Percentiles rank a stretch among this genome's conserved stretches.
Evolutionary conservation across 2,329 filamentous ascomycete species (phyloP).

Genomic region (Huntiella abstrusa): DNA sequence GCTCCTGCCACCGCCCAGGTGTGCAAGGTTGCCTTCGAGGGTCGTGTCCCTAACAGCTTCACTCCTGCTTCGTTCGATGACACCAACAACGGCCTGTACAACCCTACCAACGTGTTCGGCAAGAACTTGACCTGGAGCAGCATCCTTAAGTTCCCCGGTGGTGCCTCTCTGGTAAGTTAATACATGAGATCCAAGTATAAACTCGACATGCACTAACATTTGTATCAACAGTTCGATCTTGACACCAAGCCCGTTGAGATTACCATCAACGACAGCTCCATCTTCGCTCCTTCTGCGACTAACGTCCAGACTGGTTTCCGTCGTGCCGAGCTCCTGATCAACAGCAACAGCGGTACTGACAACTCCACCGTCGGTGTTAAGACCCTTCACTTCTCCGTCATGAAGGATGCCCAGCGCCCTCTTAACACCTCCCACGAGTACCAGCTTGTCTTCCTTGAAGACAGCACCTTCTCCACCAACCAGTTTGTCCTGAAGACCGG

Average conservation of each 20-base stretch:
- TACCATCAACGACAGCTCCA: conserved; percentile 37
- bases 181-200: conserved; percentile 4
- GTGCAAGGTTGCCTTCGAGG: conserved; percentile 21
- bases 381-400: conserved; percentile 41
- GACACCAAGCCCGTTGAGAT: conserved; percentile 30
- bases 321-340: conserved; percentile 35
- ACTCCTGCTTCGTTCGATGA: conserved; percentile 23
- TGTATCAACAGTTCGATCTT: conserved; percentile 22
- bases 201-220: background rate
- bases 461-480: conserved; percentile 27
- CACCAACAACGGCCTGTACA: conserved; percentile 26
- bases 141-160: conserved; percentile 27
- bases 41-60: conserved; percentile 23
- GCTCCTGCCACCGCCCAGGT: conserved; percentile 11
- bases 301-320: conserved; percentile 40
- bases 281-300: conserved; percentile 32
- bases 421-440: conserved; percentile 45
- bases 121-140: conserved; percentile 30
- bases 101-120: conserved; percentile 32
- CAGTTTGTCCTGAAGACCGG: conserved; percentile 38
- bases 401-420: conserved; percentile 29
- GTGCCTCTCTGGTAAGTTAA: conserved; percentile 21
- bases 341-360: conserved; percentile 31
- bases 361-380: conserved; percentile 34
- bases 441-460: conserved; percentile 33